Conservation (phyloP, 345 rosid genomes). For the Euphorbia peplus region DNA sequence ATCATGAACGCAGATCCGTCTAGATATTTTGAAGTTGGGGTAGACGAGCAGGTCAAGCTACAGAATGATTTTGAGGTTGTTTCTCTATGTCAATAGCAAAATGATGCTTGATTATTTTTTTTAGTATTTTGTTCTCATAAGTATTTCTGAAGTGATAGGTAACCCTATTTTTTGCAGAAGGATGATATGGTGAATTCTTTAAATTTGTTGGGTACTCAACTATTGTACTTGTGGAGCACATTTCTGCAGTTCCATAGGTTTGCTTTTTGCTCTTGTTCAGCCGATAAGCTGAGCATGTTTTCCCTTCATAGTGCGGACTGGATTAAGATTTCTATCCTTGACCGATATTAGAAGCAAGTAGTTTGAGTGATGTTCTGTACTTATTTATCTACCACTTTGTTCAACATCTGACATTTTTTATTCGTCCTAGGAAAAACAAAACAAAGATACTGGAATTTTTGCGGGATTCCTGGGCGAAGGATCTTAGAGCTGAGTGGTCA, state of each 20-base stretch:
- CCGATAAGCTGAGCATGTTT: not conserved
- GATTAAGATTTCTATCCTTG: slow-evolving; percentile 3
- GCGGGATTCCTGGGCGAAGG: slow-evolving; percentile 67
- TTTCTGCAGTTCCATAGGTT: slow-evolving; percentile 93
- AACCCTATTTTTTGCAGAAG: slow-evolving; percentile 42
- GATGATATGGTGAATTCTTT: slow-evolving; percentile 50
- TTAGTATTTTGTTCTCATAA: slow-evolving; percentile 12
- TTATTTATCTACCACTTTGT: slow-evolving; percentile 3
- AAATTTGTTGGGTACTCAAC: slow-evolving; percentile 59
- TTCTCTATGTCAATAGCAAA: slow-evolving; percentile 34
- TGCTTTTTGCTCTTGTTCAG: slow-evolving; percentile 8
- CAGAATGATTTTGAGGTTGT: slow-evolving; percentile 77
- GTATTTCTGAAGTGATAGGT: slow-evolving; percentile 39
- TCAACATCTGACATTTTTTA: slow-evolving; percentile 16
- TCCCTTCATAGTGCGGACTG: slow-evolving; percentile 2
- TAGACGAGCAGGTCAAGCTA: slow-evolving; percentile 62
- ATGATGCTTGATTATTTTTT: slow-evolving; percentile 10
- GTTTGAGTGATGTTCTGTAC: not conserved
- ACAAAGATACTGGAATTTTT: slow-evolving; percentile 59
- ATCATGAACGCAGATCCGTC: slow-evolving; percentile 36
- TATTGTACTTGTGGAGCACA: slow-evolving; percentile 64
- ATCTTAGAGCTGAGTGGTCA: slow-evolving; percentile 95
- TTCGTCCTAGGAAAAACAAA: slow-evolving; percentile 58
- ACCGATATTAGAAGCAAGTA: not conserved
- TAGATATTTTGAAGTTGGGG: slow-evolving; percentile 38